These are phyloP conservation scores for Cyclotella baltica DNA, from an alignment of 108 stramenopile species.

Conservation along the genomic window DNA sequence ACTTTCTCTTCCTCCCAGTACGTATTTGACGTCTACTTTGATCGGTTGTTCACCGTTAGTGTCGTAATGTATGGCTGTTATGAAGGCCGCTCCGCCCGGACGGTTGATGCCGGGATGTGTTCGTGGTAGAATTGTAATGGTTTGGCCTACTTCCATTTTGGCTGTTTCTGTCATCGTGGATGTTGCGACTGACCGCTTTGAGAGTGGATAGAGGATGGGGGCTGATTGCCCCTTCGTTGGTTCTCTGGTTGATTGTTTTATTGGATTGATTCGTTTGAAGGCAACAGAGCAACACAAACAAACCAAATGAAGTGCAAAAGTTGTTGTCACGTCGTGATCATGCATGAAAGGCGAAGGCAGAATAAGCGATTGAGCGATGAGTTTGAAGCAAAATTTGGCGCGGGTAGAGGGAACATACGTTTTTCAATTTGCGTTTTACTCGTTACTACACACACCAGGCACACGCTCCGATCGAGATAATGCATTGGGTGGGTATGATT, in stretches of 20 bases:
- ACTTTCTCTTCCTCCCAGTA: not conserved
- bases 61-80: not conserved
- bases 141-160: conserved; percentile 4
- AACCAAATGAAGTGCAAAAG: too few species aligned
- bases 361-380: too few species aligned
- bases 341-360: too few species aligned
- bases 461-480: too few species aligned
- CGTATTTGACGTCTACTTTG: conserved; percentile 11
- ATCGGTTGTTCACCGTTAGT: not conserved
- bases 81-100: not conserved
- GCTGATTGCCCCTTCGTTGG: not conserved
- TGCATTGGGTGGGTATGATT: too few species aligned
- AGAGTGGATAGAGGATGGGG: not conserved
- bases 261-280: too few species aligned
- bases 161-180: not conserved
- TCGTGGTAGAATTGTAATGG: not conserved
- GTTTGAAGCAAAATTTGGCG: too few species aligned
- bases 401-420: too few species aligned
- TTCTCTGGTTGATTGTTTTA: not conserved
- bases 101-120: not conserved
- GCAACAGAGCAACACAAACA: too few species aligned
- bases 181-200: not conserved
- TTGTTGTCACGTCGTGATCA: too few species aligned
- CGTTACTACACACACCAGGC: too few species aligned
- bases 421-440: too few species aligned